Percentiles rank a stretch among this genome's conserved stretches.
Conservation (phyloP, 331 rosid species). For the Erythrophleum ivorense region DNA sequence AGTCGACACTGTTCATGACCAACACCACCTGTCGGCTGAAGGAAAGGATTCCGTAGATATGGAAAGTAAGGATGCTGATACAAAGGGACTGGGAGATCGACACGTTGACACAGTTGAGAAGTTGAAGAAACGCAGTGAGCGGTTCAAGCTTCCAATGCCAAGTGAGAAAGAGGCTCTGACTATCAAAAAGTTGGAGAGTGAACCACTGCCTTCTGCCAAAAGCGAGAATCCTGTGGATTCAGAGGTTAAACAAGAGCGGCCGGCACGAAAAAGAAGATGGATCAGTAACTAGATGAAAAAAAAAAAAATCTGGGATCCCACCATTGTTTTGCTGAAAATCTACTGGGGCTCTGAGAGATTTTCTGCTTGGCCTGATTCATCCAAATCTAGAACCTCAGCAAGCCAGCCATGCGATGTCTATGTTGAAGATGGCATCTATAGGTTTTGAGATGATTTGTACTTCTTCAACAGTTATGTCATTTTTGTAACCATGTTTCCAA, state of each 20-base stretch:
- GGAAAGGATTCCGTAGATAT: conserved; percentile 68
- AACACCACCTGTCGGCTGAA: conserved; percentile 52
- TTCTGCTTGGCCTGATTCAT: conserved; percentile 37
- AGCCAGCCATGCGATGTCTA: conserved; percentile 36
- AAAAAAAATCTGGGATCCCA: conserved; percentile 20
- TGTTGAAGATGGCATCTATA: conserved; percentile 41
- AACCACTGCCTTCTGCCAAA: conserved; percentile 67
- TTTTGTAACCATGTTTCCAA: conserved; percentile 55
- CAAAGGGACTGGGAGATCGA: conserved; percentile 68
- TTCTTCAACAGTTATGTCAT: conserved; percentile 42
- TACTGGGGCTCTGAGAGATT: conserved; percentile 24
- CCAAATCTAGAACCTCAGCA: conserved; percentile 40
- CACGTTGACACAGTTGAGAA: conserved; percentile 95
- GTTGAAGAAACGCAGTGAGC: conserved; percentile 96
- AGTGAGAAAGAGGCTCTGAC: conserved; percentile 78
- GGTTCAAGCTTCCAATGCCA: conserved; percentile 98
- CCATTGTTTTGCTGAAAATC: conserved; percentile 34
- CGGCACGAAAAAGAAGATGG: conserved; percentile 97
- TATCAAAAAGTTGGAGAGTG: conserved; percentile 77
- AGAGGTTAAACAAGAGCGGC: conserved; percentile 89
- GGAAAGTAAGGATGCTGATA: conserved; percentile 65
- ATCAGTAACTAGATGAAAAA: conserved; percentile 58
- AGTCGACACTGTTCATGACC: conserved; percentile 54
- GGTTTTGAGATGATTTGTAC: conserved; percentile 54
- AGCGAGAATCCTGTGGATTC: conserved; percentile 67